Percentiles rank a stretch among this genome's conserved stretches.
Evolutionary conservation across 2,329 filamentous ascomycete genomes (phyloP).

Genomic region (Diaporthe longicolla): DNA sequence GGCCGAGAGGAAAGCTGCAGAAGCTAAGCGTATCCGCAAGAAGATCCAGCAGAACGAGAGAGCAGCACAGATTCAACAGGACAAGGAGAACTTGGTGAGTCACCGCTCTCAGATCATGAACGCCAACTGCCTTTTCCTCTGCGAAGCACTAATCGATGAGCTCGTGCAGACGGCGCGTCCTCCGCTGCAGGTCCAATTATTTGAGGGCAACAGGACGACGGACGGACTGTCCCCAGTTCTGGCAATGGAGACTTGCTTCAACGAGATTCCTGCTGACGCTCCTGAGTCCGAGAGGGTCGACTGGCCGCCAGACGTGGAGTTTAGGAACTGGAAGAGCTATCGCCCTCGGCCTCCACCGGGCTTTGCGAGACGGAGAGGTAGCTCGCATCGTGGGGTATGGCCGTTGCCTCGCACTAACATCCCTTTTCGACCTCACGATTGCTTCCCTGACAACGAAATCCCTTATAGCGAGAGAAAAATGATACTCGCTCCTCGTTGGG

Average conservation of each 20-base stretch:
- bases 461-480: conserved; percentile 24
- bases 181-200: background rate
- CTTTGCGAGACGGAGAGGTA: background rate
- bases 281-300: conserved; percentile 4
- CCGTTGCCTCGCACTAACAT: conserved; percentile 24
- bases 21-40: conserved; percentile 31
- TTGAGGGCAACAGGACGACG: background rate
- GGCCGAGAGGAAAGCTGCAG: conserved; percentile 27
- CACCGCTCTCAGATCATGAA: conserved; percentile 1
- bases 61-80: background rate
- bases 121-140: background rate
- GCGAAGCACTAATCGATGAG: conserved; percentile 20
- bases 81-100: conserved; percentile 2
- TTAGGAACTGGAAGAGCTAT: conserved; percentile 14
- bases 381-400: background rate
- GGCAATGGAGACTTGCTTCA: conserved; percentile 33
- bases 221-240: conserved; percentile 24
- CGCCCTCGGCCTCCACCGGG: background rate
- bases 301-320: conserved; percentile 28
- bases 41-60: conserved; percentile 32
- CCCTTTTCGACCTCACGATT: conserved; percentile 2
- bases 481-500: conserved; percentile 22
- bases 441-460: background rate
- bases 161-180: background rate
- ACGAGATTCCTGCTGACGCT: conserved; percentile 12